These are phyloP conservation scores for Cytospora paraplurivora DNA, from an alignment of 2,329 filamentous ascomycete species.

Conservation along the genomic window DNA sequence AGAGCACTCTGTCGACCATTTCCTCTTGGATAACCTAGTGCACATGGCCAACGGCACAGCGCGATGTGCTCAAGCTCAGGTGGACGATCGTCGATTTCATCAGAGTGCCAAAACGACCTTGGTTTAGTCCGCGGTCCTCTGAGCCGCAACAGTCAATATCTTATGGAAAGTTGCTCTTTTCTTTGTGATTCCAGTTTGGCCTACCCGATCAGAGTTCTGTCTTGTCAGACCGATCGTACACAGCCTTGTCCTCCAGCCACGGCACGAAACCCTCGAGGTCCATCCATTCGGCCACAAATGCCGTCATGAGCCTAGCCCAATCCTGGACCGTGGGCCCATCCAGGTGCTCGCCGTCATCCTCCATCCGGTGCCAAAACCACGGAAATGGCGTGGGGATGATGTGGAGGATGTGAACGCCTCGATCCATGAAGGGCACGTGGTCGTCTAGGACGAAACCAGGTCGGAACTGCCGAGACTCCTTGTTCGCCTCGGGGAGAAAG, in stretches of 20 bases:
- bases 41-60: too few species aligned
- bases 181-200: not conserved
- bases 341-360: slow-evolving; percentile 73
- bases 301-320: slow-evolving; percentile 73
- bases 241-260: not conserved
- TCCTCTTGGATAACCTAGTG: too few species aligned
- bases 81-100: too few species aligned
- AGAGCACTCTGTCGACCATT: too few species aligned
- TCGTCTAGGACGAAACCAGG: slow-evolving; percentile 63
- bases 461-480: slow-evolving; percentile 45
- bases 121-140: not conserved
- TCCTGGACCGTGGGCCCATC: slow-evolving; percentile 73
- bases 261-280: slow-evolving; percentile 44
- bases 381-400: slow-evolving; percentile 75
- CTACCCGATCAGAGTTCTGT: slow-evolving; percentile 16
- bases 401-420: slow-evolving; percentile 76
- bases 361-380: slow-evolving; percentile 69
- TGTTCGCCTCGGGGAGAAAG: slow-evolving; percentile 34
- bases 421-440: slow-evolving; percentile 73
- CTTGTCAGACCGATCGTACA: slow-evolving; percentile 20
- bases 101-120: too few species aligned
- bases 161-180: not conserved
- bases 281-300: slow-evolving; percentile 79
- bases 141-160: too few species aligned
- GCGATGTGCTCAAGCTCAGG: too few species aligned